Evolutionary conservation across 371 early-diverging fungal genomes (phyloP), one percentile per base, ranked within the genome.

Genomic region (Saksenaea vasiformis): DNA sequence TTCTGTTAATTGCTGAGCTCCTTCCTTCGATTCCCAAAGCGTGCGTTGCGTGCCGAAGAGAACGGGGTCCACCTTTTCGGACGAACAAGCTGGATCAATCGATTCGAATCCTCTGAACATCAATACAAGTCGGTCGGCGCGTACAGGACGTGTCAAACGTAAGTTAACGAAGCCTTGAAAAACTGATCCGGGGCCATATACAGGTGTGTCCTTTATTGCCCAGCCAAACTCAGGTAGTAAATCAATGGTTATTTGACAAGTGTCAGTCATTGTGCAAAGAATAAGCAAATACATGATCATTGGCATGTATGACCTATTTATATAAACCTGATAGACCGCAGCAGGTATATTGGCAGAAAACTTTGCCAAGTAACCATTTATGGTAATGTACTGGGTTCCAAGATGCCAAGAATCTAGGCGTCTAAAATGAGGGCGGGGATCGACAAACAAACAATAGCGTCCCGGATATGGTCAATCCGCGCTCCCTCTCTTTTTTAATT

Each of bases 181-280:
- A 8, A 76, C 74, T 13, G 76, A 76, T 37, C 79, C 79, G 54
- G 79, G 79, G 11, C 76, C 76, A 61, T 65, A 79, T 3, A 76
- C 76, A 24, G 76, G 70, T 53, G 73, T 65, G 56, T 71, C 64
- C 47, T 76, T 65, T 34, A 67, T 37, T 17, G 66, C 62, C 68
- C 72, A 79, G 24, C 79, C 79, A 61, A 79, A 79, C 66, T 79
- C 79, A 26, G 76, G 79, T 39, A 72, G 61, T 10, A 79, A 66
- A 34, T 76, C 72, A 26, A 79, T 72, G 57, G 65, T 56, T n/a
- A 75, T n/a, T 47, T 47, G n/a, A 47, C 27, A 41, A 41, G 13
- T 5, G 43, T 41, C 43, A 5, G 14, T 13, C 43, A 41, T 41
- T 3, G 14, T 17, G 11, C 5, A 14, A 10, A 41, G 14, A 41